These are phyloP conservation scores for Xylaria sp. DNA, from an alignment of 2,329 filamentous ascomycete species.

Conservation along the genomic window DNA sequence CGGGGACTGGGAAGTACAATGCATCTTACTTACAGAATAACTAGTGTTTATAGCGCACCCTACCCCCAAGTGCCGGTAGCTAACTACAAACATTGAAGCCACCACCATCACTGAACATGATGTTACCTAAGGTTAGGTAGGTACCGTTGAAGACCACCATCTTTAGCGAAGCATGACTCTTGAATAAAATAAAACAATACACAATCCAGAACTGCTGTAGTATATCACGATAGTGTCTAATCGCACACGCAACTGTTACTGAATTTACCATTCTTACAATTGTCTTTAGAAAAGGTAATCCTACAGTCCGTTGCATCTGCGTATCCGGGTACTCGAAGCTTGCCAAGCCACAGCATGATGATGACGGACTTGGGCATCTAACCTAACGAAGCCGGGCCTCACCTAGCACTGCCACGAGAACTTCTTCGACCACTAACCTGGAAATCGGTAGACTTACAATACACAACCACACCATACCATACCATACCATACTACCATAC, in stretches of 20 bases:
- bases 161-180: neutral
- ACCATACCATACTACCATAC: neutral
- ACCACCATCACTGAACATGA: neutral
- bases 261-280: neutral
- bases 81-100: neutral
- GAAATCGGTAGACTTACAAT: neutral
- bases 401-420: conserved; percentile 42
- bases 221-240: neutral
- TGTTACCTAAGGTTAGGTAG: too few relatives aligned
- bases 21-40: neutral
- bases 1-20: conserved; percentile 18
- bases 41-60: neutral
- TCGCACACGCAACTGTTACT: neutral
- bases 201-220: neutral
- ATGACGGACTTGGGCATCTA: conserved; percentile 29
- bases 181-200: neutral
- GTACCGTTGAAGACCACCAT: too few relatives aligned
- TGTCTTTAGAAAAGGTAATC: neutral
- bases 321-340: neutral
- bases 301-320: neutral
- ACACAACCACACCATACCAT: neutral
- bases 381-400: conserved; percentile 15
- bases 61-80: neutral
- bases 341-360: conserved; percentile 37
- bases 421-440: conserved; percentile 23